Evolutionary conservation across 345 rosid species (phyloP), one percentile per base, ranked within the genome.

Genomic region (Populus alba): DNA sequence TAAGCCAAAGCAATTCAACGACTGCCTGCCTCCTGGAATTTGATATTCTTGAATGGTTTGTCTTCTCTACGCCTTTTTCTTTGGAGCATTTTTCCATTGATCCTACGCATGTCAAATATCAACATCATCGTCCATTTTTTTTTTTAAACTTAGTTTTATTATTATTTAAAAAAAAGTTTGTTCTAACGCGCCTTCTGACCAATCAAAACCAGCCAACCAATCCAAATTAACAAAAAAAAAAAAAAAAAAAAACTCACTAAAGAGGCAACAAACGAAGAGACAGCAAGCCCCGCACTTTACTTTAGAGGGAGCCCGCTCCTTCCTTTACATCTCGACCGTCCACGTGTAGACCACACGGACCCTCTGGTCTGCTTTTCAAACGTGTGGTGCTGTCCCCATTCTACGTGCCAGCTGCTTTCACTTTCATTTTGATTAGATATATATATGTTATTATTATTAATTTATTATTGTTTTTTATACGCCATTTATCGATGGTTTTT

Each of bases 251-350:
- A 8, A 8, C 62, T 29, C 13, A 10, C 59, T 22, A 27, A 17
- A 18, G 39, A 71, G 5, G 17, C 51, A n/a, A 6, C 51, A 22
- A 70, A 6, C 73, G 25, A 68, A 33, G 6, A 45, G 38, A 61
- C 70, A 59, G 51, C 63, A 23, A 59, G 65, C 11, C 65, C 65
- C 29, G 1, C 6, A 1, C 59, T 7, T 17, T 11, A 49, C 27
- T 43, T 49, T 49, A 25, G n/a, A 33, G 31, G 72, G 10, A n/a
- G 73, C 51, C 59, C 51, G 74, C 71, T 61, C 49, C 16, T 17
- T 9, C 13, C 31, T 75, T 72, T n/a, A 27, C 55, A 57, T 72
- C 23, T n/a, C 59, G 33, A 25, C 83, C 76, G 73, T 76, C 78
- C 76, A 76, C 69, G 76, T 66, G 70, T 57, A 53, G 4, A 23